Evolutionary conservation across 179 eudicot genomes (phyloP).

Genomic region (Patellifolia procumbens): DNA sequence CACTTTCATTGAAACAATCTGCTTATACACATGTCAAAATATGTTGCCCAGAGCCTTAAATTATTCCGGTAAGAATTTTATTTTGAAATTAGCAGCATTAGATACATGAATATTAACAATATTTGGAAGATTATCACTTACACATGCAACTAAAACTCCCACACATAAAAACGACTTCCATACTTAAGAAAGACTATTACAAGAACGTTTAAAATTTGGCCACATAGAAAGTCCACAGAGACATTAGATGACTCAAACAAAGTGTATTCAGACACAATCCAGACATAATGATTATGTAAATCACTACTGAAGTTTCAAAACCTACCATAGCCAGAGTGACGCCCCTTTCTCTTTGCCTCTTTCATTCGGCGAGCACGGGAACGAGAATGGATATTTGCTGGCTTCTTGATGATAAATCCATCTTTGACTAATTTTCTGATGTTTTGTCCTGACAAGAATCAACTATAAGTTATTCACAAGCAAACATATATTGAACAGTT

Average conservation of each 20-base stretch:
- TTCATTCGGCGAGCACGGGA: slow-evolving; percentile 96
- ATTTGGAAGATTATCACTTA: not conserved
- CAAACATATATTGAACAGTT: not conserved
- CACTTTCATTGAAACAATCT: not conserved
- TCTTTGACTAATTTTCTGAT: slow-evolving; percentile 88
- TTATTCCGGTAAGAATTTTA: no score
- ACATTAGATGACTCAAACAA: not conserved
- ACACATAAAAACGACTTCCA: not conserved
- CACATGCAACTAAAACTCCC: not conserved
- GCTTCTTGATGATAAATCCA: slow-evolving; percentile 90
- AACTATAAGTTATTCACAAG: not conserved
- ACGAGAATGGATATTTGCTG: slow-evolving; percentile 86
- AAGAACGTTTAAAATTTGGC: not conserved
- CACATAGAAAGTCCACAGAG: not conserved
- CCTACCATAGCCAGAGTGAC: slow-evolving; percentile 92
- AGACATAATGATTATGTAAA: not conserved
- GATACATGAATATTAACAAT: not conserved
- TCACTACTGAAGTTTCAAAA: not conserved
- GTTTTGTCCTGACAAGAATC: slow-evolving; percentile 67
- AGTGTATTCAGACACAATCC: not conserved
- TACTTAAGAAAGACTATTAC: not conserved
- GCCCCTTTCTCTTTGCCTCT: slow-evolving; percentile 92
- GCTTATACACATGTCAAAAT: not conserved
- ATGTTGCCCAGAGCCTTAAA: no score
- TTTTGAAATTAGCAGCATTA: not conserved